A percentile compares a stretch with the other conserved stretches of the same genome.
These are phyloP conservation scores for Fusarium annulatum DNA, from an alignment of 2,329 filamentous ascomycete genomes.

Conservation along the genomic window DNA sequence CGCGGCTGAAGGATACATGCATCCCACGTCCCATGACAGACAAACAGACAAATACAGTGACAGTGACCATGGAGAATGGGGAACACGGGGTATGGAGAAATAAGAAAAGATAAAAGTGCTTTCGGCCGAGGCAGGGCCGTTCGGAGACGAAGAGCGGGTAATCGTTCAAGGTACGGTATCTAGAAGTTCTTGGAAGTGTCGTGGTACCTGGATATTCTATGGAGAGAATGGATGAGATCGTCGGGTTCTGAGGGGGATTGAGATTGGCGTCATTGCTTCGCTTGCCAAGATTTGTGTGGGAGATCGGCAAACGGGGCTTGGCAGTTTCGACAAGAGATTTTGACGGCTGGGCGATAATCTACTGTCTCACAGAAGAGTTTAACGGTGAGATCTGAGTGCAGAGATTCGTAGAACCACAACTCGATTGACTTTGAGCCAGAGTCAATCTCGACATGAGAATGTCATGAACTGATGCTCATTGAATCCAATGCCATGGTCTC, in stretches of 20 bases:
- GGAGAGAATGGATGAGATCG: not conserved
- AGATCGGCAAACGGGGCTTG: constrained; percentile 26
- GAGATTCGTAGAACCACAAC: accelerated
- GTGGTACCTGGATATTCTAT: not conserved
- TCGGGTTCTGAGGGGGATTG: not conserved
- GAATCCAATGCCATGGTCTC: not conserved
- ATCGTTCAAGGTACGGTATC: not conserved
- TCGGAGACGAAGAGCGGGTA: constrained; percentile 8
- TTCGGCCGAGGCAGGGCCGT: constrained; percentile 38
- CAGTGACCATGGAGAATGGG: not conserved
- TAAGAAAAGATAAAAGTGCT: not conserved
- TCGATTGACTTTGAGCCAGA: not conserved
- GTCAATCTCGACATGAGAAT: not conserved
- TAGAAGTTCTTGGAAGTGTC: not conserved
- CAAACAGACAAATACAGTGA: not conserved
- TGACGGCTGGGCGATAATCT: not conserved
- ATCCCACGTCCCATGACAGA: not conserved
- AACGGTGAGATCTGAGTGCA: accelerated
- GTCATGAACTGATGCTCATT: not conserved
- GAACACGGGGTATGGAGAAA: constrained; percentile 13
- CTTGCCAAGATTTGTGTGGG: constrained; percentile 14
- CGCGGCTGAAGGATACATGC: constrained; percentile 4
- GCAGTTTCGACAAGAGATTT: not conserved
- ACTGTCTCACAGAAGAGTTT: not conserved
- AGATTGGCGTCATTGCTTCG: constrained; percentile 17